These are phyloP conservation scores for Brassica juncea DNA, from an alignment of 345 rosid genomes.

Conservation along the genomic window DNA sequence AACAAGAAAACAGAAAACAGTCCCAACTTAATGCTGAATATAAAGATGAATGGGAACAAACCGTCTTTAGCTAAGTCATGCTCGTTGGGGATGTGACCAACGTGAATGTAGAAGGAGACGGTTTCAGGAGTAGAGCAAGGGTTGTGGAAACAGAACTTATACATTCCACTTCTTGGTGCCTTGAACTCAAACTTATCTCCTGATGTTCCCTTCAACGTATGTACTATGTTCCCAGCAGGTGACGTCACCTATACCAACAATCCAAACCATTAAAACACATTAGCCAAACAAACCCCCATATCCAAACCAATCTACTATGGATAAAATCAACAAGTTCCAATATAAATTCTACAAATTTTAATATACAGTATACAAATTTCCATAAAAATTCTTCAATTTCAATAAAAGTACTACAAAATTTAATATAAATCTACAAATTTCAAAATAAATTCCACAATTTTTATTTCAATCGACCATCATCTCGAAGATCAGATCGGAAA, in stretches of 20 bases:
- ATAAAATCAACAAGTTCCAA: too few species aligned
- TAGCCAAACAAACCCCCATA: neutral
- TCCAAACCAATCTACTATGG: neutral
- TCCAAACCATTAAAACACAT: neutral
- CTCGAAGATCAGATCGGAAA: conserved; percentile 10
- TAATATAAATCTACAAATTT: too few species aligned
- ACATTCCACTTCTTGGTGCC: conserved; percentile 79
- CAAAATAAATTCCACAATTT: neutral
- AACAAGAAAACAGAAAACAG: neutral
- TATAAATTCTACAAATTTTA: too few species aligned
- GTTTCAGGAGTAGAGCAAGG: conserved; percentile 83
- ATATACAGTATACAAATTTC: too few species aligned
- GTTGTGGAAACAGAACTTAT: conserved; percentile 93
- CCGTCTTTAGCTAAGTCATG: conserved; percentile 97
- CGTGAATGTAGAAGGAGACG: conserved; percentile 46
- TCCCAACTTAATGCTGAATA: too few species aligned
- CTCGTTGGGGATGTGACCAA: conserved; percentile 92
- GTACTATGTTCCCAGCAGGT: conserved; percentile 72
- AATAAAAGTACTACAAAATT: too few species aligned
- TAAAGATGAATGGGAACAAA: conserved; percentile 30
- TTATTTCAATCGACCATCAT: neutral
- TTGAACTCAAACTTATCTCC: too few species aligned
- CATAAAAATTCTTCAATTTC: too few species aligned
- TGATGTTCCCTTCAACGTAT: conserved; percentile 53
- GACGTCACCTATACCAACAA: conserved; percentile 64